phyloP scores from a whole-genome alignment of 768 basidiomycete genomes.

The Dictyophora rubrovolvata region DNA sequence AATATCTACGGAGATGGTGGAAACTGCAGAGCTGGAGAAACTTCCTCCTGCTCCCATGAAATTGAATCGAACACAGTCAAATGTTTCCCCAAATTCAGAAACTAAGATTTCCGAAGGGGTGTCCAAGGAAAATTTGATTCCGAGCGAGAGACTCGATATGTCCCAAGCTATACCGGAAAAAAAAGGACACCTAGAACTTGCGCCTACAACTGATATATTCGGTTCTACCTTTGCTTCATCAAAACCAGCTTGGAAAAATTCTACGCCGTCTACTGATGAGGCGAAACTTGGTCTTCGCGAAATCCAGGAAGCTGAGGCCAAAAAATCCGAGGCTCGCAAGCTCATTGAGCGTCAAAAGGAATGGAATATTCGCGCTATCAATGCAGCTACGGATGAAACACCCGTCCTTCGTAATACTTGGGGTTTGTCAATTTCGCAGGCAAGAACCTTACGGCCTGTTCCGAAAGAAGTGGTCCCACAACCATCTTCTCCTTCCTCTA shows the following conservation, averaged over 20 bases:
- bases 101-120: not conserved
- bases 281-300: conserved; percentile 46
- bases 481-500: conserved; percentile 18
- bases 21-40: not conserved
- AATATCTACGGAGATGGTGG: not conserved
- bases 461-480: conserved; percentile 15
- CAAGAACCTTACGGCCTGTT: conserved; percentile 38
- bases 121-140: not conserved
- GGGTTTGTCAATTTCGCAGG: conserved; percentile 81
- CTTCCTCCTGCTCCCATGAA: not conserved
- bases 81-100: not conserved
- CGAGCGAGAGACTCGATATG: not conserved
- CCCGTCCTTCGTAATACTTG: conserved; percentile 56
- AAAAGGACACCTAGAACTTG: not conserved
- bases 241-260: conserved; percentile 54
- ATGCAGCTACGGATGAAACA: conserved; percentile 24
- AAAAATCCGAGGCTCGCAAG: conserved; percentile 68
- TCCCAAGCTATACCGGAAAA: not conserved
- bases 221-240: conserved; percentile 18
- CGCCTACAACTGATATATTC: not conserved
- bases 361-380: conserved; percentile 39
- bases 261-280: conserved; percentile 40
- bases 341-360: conserved; percentile 64
- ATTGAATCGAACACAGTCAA: not conserved
- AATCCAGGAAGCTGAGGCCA: conserved; percentile 90